Conservation (phyloP, 2,329 filamentous ascomycete genomes). For the Stemphylium vesicarium region DNA sequence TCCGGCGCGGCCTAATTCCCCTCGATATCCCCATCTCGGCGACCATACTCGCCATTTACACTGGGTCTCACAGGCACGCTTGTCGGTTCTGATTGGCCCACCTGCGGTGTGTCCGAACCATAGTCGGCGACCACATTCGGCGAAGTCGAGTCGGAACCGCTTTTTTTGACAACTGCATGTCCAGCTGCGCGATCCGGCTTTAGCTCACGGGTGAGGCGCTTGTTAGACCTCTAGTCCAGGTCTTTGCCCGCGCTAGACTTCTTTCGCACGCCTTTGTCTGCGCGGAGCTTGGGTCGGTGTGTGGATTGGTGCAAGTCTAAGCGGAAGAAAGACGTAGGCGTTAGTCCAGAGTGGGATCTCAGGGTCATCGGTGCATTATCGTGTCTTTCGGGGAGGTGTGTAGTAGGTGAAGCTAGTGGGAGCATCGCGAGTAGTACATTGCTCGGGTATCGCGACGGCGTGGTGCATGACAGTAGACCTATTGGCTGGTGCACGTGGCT, state of each 20-base stretch:
- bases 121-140: constrained; percentile 29
- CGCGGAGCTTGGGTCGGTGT: constrained; percentile 4
- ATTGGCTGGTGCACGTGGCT: background rate
- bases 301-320: background rate
- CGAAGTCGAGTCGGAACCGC: constrained; percentile 9
- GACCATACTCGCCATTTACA: background rate
- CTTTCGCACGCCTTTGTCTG: background rate
- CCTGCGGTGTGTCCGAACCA: constrained; percentile 14
- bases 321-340: background rate
- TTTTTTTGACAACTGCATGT: background rate
- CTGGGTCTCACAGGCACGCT: background rate
- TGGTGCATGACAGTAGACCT: background rate
- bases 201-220: constrained; percentile 18
- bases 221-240: constrained; percentile 15
- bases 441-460: background rate
- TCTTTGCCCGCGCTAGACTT: constrained; percentile 1
- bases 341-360: background rate
- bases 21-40: background rate
- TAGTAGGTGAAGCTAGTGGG: background rate
- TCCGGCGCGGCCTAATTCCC: background rate
- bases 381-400: no score
- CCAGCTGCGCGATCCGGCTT: background rate
- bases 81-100: constrained; percentile 4
- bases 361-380: background rate
- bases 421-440: background rate